phyloP scores from a whole-genome alignment of 768 basidiomycete genomes.

The Serendipita vermifera region DNA sequence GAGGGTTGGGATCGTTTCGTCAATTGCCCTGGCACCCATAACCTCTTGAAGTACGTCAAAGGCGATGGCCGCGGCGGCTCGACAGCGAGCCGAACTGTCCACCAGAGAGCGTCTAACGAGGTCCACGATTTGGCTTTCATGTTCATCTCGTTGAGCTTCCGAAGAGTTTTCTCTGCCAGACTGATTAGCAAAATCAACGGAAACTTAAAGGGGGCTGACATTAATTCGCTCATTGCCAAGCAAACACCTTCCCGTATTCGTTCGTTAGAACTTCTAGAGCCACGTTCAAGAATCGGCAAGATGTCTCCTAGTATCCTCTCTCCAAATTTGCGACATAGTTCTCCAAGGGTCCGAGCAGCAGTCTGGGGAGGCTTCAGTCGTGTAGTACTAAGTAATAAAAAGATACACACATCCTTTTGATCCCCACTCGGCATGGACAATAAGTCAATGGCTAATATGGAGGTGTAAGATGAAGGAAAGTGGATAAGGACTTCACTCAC shows the following conservation, averaged over 20 bases:
- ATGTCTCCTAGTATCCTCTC: slow-evolving; percentile 81
- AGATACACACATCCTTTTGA: slow-evolving; percentile 63
- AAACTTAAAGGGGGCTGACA: slow-evolving; percentile 37
- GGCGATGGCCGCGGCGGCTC: slow-evolving; percentile 75
- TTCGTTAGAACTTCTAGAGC: slow-evolving; percentile 44
- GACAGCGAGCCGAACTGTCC: slow-evolving; percentile 74
- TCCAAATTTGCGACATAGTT: slow-evolving; percentile 90
- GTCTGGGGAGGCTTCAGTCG: slow-evolving; percentile 36
- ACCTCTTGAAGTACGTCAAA: slow-evolving; percentile 90
- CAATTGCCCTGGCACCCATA: slow-evolving; percentile 82
- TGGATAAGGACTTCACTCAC: no score
- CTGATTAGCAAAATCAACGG: slow-evolving; percentile 13
- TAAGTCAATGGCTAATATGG: slow-evolving; percentile 57
- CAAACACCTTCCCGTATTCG: slow-evolving; percentile 75
- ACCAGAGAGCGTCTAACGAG: slow-evolving; percentile 77
- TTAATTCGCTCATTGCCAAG: slow-evolving; percentile 71
- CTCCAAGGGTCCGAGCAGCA: slow-evolving; percentile 73
- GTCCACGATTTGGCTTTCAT: slow-evolving; percentile 78
- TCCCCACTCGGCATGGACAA: slow-evolving; percentile 71
- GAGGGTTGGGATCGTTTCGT: slow-evolving; percentile 90
- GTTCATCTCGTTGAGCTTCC: slow-evolving; percentile 69
- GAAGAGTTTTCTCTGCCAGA: slow-evolving; percentile 63
- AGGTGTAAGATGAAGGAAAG: no score
- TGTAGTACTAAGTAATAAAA: background rate
- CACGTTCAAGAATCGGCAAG: slow-evolving; percentile 55